Conservation (phyloP, 2,329 filamentous ascomycete genomes). For the Ophiocordyceps camponoti-floridani region DNA sequence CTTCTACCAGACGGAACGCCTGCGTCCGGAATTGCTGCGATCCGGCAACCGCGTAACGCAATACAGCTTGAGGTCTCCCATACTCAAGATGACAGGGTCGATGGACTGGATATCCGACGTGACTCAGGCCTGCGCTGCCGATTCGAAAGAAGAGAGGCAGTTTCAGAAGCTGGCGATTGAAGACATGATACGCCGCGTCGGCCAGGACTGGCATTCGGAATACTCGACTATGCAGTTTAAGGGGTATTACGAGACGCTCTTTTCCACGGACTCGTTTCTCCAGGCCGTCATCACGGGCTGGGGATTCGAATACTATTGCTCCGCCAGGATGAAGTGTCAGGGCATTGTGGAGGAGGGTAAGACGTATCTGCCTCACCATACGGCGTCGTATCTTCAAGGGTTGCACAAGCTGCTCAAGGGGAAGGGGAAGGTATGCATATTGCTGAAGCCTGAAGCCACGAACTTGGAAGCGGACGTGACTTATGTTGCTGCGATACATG, state of each 20-base stretch:
- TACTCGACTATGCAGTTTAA: not conserved
- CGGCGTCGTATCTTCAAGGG: not conserved
- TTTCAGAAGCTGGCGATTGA: not conserved
- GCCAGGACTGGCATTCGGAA: not conserved
- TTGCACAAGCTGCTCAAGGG: not conserved
- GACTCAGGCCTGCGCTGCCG: not conserved
- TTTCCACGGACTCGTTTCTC: not conserved
- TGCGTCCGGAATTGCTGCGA: not conserved
- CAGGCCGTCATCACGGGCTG: not conserved
- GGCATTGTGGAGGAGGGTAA: too few relatives aligned
- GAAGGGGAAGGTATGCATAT: not conserved
- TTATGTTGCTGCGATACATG: not conserved
- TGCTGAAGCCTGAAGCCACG: not conserved
- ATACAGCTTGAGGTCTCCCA: not conserved
- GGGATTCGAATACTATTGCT: not conserved
- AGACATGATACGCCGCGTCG: not conserved
- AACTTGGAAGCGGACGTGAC: not conserved
- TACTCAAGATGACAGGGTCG: not conserved
- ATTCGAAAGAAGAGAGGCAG: not conserved
- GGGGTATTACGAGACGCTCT: not conserved
- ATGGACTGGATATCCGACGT: not conserved
- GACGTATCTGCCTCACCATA: not conserved
- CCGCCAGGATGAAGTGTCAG: not conserved
- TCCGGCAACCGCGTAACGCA: not conserved
- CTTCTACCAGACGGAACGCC: not conserved